A percentile compares a stretch with the other conserved stretches of the same genome.
phyloP scores from a whole-genome alignment of 2,329 filamentous ascomycete species.

The Aspergillus costaricaensis region DNA sequence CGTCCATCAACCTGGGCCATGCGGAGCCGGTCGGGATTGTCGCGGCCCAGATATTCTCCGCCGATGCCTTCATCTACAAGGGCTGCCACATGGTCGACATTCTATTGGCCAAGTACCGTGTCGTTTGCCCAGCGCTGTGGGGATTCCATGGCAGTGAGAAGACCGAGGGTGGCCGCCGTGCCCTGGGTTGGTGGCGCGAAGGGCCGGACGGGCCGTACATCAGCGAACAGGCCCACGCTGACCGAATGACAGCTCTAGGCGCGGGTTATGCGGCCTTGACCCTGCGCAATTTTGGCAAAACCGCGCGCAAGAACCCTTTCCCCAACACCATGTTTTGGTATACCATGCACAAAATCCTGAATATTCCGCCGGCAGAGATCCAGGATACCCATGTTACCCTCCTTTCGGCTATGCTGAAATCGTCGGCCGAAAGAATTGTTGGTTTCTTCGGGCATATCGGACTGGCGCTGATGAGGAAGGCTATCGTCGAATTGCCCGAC shows the following conservation, averaged over 20 bases:
- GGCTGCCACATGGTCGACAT: slow-evolving; percentile 75
- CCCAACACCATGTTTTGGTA: slow-evolving; percentile 82
- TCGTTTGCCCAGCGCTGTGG: slow-evolving; percentile 81
- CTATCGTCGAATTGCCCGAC: slow-evolving; percentile 71
- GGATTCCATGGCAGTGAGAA: slow-evolving; percentile 76
- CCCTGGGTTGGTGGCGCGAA: slow-evolving; percentile 73
- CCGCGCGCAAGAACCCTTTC: slow-evolving; percentile 69
- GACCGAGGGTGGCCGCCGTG: slow-evolving; percentile 65
- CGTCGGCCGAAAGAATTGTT: slow-evolving; percentile 74
- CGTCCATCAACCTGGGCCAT: slow-evolving; percentile 62
- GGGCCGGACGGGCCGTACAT: slow-evolving; percentile 58
- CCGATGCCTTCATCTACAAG: slow-evolving; percentile 66
- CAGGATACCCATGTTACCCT: slow-evolving; percentile 74
- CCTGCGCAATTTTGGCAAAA: slow-evolving; percentile 76
- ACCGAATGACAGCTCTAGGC: slow-evolving; percentile 80
- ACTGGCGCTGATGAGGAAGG: slow-evolving; percentile 68
- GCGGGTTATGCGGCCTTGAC: slow-evolving; percentile 82
- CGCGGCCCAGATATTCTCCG: slow-evolving; percentile 72
- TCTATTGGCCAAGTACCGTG: slow-evolving; percentile 80
- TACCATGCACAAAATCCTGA: slow-evolving; percentile 72
- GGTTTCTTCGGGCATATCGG: slow-evolving; percentile 78
- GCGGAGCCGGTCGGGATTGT: slow-evolving; percentile 81
- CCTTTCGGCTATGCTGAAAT: slow-evolving; percentile 69
- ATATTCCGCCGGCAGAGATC: slow-evolving; percentile 67
- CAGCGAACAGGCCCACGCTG: slow-evolving; percentile 71